Evolutionary conservation across 768 basidiomycete species (phyloP).

Genomic region (Suillus tomentosus): DNA sequence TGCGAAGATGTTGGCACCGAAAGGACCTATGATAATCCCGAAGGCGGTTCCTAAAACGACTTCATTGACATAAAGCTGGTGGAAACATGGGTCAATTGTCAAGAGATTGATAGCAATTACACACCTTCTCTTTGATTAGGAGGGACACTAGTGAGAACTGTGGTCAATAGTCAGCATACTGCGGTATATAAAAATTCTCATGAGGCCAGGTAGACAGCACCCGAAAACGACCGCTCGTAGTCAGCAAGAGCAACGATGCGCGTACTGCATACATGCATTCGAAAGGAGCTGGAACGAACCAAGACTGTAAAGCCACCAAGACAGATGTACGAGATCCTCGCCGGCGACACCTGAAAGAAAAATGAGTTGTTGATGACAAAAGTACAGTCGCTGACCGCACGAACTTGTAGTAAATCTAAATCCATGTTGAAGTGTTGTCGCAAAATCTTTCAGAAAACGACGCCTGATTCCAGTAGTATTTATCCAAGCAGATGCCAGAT

Average conservation of each 20-base stretch:
- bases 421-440: slow-evolving; percentile 18
- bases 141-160: slow-evolving; percentile 87
- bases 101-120: background rate
- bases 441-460: no score
- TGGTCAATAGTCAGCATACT: slow-evolving; percentile 1
- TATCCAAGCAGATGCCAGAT: background rate
- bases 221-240: background rate
- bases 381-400: slow-evolving; percentile 12
- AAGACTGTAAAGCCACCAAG: slow-evolving; percentile 58
- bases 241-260: background rate
- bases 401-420: slow-evolving; percentile 26
- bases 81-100: background rate
- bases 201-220: background rate
- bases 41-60: slow-evolving; percentile 86
- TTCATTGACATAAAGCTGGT: slow-evolving; percentile 90
- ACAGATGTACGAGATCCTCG: slow-evolving; percentile 61
- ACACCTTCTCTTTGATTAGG: slow-evolving; percentile 78
- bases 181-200: background rate
- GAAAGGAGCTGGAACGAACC: slow-evolving; percentile 29
- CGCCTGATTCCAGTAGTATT: background rate
- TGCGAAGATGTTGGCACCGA: slow-evolving; percentile 69
- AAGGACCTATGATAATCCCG: slow-evolving; percentile 64
- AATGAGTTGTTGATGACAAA: slow-evolving; percentile 25
- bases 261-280: background rate
- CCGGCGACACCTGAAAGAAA: slow-evolving; percentile 47